phyloP scores from a whole-genome alignment of 768 basidiomycete genomes.

The Leccinum uliginosum region DNA sequence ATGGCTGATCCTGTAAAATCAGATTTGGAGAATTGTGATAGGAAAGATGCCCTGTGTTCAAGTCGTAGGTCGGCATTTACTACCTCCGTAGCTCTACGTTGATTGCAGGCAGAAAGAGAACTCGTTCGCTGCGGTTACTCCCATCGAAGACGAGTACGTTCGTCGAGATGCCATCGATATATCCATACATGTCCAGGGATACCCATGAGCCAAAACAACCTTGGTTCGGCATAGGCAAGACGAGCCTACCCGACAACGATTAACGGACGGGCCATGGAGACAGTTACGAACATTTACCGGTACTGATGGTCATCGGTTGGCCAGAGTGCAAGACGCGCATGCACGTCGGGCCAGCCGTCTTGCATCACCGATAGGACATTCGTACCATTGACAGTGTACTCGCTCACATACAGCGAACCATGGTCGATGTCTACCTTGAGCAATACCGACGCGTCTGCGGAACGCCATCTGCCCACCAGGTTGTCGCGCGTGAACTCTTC shows the following conservation, averaged over 20 bases:
- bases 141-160: conserved; percentile 11
- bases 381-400: conserved; percentile 31
- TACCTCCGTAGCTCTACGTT: conserved; percentile 9
- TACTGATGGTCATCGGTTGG: conserved; percentile 38
- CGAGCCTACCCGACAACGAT: conserved; percentile 12
- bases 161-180: conserved; percentile 21
- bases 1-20: background rate
- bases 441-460: conserved; percentile 23
- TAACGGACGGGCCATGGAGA: background rate
- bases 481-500: conserved; percentile 21
- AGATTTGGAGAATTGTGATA: background rate
- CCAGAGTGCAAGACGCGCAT: conserved; percentile 28
- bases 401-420: conserved; percentile 27
- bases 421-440: conserved; percentile 29
- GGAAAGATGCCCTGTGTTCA: background rate
- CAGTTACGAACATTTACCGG: conserved; percentile 19
- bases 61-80: background rate
- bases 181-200: conserved; percentile 21
- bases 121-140: background rate
- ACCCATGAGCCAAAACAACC: conserved; percentile 23
- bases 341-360: background rate
- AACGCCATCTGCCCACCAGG: conserved; percentile 35
- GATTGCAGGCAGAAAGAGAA: conserved; percentile 15
- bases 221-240: conserved; percentile 8
- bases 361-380: conserved; percentile 35